phyloP scores from a whole-genome alignment of 345 rosid genomes.

The Geranium brycei region DNA sequence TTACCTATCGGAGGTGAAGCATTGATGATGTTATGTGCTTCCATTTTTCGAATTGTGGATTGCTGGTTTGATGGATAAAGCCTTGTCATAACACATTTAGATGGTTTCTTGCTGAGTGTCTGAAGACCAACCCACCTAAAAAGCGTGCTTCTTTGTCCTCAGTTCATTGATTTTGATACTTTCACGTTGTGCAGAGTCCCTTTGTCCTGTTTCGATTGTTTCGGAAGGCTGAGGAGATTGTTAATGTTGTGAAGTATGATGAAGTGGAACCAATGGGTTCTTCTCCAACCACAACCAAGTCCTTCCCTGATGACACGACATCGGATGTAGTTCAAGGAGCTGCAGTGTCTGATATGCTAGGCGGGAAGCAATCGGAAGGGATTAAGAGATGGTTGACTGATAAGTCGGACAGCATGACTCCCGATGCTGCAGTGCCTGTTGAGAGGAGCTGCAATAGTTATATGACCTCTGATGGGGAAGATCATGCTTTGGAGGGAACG shows the following conservation, averaged over 20 bases:
- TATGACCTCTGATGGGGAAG: conserved; percentile 40
- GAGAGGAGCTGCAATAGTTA: conserved; percentile 37
- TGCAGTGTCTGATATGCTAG: conserved; percentile 16
- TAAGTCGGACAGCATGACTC: conserved; percentile 18
- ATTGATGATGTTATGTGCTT: no score
- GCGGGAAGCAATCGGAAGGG: conserved; percentile 18
- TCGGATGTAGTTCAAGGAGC: conserved; percentile 57
- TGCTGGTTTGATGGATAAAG: no score
- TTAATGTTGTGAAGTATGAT: conserved; percentile 29
- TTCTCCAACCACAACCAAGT: conserved; percentile 40
- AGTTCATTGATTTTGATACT: background rate
- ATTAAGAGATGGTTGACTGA: conserved; percentile 21
- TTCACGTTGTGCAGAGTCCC: conserved; percentile 29
- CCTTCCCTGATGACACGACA: conserved; percentile 47
- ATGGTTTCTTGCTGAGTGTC: background rate
- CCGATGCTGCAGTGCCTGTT: conserved; percentile 16
- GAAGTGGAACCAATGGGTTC: conserved; percentile 36
- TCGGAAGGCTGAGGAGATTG: conserved; percentile 50
- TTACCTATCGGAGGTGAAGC: no score
- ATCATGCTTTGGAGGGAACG: conserved; percentile 26
- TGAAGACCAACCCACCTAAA: no score
- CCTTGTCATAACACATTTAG: no score
- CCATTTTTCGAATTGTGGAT: no score
- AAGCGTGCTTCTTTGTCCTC: background rate
- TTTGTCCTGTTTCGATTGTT: conserved; percentile 80